Evolutionary conservation across 1,284 basidiomycete genomes (phyloP).

Genomic region (Sparassis latifolia): DNA sequence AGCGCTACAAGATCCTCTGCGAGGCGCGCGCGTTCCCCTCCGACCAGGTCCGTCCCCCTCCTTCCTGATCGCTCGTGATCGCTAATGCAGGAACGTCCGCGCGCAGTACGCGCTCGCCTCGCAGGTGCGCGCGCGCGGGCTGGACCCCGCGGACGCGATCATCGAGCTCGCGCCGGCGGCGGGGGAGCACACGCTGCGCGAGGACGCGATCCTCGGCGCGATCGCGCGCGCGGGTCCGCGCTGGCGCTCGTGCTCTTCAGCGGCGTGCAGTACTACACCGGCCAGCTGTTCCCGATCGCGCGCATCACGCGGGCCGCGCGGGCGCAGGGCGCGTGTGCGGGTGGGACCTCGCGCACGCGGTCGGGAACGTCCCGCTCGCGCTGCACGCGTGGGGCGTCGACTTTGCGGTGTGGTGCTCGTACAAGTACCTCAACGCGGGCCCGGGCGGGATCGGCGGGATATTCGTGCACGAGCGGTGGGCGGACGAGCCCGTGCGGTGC

Average conservation of each 20-base stretch:
- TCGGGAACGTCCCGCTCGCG: conserved; percentile 86
- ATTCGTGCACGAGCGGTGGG: conserved; percentile 84
- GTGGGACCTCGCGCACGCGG: conserved; percentile 94
- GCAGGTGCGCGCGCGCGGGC: conserved; percentile 78
- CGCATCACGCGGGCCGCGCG: conserved; percentile 81
- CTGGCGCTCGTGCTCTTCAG: conserved; percentile 89
- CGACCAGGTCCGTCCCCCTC: conserved; percentile 53
- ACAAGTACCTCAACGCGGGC: conserved; percentile 96
- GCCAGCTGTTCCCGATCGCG: conserved; percentile 90
- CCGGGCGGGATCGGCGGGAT: conserved; percentile 95
- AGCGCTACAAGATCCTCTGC: conserved; percentile 91
- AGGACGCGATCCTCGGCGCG: conserved; percentile 80
- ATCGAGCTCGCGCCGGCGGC: conserved; percentile 75
- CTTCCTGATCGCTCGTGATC: not conserved
- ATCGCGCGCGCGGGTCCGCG: conserved; percentile 65
- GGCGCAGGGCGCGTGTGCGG: conserved; percentile 84
- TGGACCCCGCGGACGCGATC: conserved; percentile 69
- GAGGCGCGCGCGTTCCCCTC: conserved; percentile 94
- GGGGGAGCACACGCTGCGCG: conserved; percentile 84
- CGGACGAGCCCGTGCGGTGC: conserved; percentile 32
- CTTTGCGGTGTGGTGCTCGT: conserved; percentile 97
- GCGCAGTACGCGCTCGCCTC: conserved; percentile 90
- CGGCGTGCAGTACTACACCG: conserved; percentile 95
- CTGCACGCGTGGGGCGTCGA: conserved; percentile 94
- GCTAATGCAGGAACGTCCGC: not conserved